Evolutionary conservation across 2,329 filamentous ascomycete species (phyloP).

Genomic region (Biscogniauxia mediterranea): DNA sequence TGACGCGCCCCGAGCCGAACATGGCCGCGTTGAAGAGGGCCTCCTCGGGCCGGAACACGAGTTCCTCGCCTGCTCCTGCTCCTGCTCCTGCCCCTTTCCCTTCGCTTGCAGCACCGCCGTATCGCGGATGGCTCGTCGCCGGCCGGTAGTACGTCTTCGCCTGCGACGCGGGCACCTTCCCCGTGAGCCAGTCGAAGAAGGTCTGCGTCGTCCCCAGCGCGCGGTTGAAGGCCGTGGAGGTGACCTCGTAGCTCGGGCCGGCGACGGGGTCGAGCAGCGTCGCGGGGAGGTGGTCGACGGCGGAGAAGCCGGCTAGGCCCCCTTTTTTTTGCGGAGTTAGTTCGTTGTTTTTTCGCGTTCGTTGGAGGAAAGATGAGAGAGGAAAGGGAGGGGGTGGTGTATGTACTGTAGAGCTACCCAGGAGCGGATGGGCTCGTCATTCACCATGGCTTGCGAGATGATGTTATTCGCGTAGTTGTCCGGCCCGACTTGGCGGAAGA

Average conservation of each 20-base stretch:
- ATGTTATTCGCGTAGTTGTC: slow-evolving; percentile 22
- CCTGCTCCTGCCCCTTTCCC: neutral
- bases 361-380: neutral
- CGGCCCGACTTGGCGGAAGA: slow-evolving; percentile 20
- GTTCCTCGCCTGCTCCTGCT: neutral
- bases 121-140: slow-evolving; percentile 9
- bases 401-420: slow-evolving; percentile 16
- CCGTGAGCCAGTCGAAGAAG: slow-evolving; percentile 19
- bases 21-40: slow-evolving; percentile 1
- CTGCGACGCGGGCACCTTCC: slow-evolving; percentile 15
- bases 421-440: slow-evolving; percentile 16
- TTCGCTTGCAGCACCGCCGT: too few relatives aligned
- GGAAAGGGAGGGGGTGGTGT: neutral
- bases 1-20: slow-evolving; percentile 8
- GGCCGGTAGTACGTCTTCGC: slow-evolving; percentile 4
- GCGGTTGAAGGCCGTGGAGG: slow-evolving; percentile 14
- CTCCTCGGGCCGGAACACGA: slow-evolving; percentile 2
- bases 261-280: slow-evolving; percentile 15
- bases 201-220: slow-evolving; percentile 12
- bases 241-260: slow-evolving; percentile 17
- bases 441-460: slow-evolving; percentile 16
- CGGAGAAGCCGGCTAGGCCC: slow-evolving; percentile 6
- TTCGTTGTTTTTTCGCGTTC: neutral
- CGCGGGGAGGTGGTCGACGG: slow-evolving; percentile 17
- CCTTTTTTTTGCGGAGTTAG: neutral